phyloP scores from a whole-genome alignment of 805 yeast species.

The Sugiyamaella mastotermitis region DNA sequence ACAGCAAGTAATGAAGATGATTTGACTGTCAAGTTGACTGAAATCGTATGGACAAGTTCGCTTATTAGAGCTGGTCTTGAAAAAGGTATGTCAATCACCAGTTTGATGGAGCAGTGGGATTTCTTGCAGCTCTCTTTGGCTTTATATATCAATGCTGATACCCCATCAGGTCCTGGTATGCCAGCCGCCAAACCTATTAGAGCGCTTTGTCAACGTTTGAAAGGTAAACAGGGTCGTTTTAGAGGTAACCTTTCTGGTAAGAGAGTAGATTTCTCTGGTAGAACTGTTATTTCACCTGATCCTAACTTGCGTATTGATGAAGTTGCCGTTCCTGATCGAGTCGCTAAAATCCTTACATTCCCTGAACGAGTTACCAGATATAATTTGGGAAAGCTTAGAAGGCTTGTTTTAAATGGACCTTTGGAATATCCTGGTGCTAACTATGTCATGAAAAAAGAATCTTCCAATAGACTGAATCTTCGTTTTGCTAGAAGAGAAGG shows the following conservation, averaged over 20 bases:
- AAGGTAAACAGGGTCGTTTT: slow-evolving; percentile 98
- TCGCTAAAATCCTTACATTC: slow-evolving; percentile 90
- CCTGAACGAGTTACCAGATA: slow-evolving; percentile 93
- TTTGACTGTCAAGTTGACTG: slow-evolving; percentile 89
- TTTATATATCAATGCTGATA: slow-evolving; percentile 94
- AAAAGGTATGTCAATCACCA: slow-evolving; percentile 87
- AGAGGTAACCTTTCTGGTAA: slow-evolving; percentile 97
- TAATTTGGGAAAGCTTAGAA: slow-evolving; percentile 71
- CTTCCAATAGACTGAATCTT: slow-evolving; percentile 78
- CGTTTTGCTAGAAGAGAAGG: slow-evolving; percentile 80
- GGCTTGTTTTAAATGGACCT: slow-evolving; percentile 77
- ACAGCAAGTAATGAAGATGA: slow-evolving; percentile 95
- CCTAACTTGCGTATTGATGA: slow-evolving; percentile 93
- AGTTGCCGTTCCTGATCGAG: slow-evolving; percentile 97
- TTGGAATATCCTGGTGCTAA: slow-evolving; percentile 94
- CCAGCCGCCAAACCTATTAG: slow-evolving; percentile 67
- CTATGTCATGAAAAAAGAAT: slow-evolving; percentile 76
- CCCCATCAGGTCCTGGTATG: slow-evolving; percentile 53
- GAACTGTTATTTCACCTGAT: slow-evolving; percentile 98
- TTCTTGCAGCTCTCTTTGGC: slow-evolving; percentile 92
- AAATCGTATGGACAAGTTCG: slow-evolving; percentile 95
- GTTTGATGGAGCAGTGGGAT: slow-evolving; percentile 99
- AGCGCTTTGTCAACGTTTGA: slow-evolving; percentile 93
- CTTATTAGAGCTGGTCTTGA: slow-evolving; percentile 91
- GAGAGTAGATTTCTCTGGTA: slow-evolving; percentile 96